Percentiles rank a stretch among this genome's conserved stretches.
These are phyloP conservation scores for Letharia lupina DNA, from an alignment of 495 filamentous ascomycete species.

Conservation along the genomic window DNA sequence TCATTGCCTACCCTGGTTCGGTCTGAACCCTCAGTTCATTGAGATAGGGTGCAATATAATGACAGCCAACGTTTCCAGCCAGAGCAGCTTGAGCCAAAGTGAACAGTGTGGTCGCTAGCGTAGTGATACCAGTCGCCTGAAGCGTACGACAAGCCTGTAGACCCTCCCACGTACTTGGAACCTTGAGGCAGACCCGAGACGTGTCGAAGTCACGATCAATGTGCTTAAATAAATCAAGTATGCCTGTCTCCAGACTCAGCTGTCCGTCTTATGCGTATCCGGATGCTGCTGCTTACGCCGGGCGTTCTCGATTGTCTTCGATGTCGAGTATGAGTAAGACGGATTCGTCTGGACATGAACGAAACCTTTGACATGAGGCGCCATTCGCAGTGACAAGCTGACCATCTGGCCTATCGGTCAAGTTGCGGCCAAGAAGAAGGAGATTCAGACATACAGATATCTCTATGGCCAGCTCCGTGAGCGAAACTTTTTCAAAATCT, in stretches of 20 bases:
- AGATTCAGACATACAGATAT: neutral
- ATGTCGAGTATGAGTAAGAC: neutral
- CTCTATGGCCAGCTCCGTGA: neutral
- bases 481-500: neutral
- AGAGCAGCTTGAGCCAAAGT: neutral
- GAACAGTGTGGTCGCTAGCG: constrained; percentile 1
- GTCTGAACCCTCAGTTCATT: constrained; percentile 2
- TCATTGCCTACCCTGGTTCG: neutral
- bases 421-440: neutral
- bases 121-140: neutral
- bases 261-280: too few species aligned
- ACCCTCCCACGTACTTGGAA: constrained; percentile 7
- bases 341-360: constrained; percentile 2
- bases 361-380: neutral
- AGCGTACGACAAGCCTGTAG: constrained; percentile 3
- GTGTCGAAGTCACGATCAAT: neutral
- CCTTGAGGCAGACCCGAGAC: neutral
- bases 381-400: neutral
- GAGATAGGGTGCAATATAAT: neutral
- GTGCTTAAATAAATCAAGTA: neutral
- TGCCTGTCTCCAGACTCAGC: neutral
- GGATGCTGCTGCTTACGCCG: neutral
- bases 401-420: neutral
- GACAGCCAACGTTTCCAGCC: neutral
- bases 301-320: neutral